A percentile compares a stretch with the other conserved stretches of the same genome.
Conservation (phyloP, 129 eudicot genomes). For the Flaveria brownii region DNA sequence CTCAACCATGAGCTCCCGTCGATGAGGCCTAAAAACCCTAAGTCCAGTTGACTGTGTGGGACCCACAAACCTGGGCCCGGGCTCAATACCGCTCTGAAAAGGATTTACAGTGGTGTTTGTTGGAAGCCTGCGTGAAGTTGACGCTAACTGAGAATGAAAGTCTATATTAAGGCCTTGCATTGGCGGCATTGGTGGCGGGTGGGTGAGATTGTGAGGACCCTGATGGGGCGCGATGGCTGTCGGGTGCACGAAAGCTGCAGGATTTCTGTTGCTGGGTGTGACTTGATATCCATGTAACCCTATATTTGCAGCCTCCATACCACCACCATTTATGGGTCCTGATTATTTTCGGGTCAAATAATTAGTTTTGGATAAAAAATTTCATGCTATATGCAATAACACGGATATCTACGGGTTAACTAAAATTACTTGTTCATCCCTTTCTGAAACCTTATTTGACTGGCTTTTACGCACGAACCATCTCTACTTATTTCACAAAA, state of each 20-base stretch:
- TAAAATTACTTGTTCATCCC: no score
- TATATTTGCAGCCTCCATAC: conserved; percentile 49
- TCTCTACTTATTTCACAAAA: neutral
- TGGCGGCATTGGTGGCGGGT: conserved; percentile 54
- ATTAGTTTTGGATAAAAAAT: conserved; percentile 1
- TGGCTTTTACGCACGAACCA: neutral
- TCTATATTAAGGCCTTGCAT: conserved; percentile 57
- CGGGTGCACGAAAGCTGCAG: conserved; percentile 50
- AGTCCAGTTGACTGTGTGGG: conserved; percentile 59
- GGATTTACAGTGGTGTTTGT: conserved; percentile 37
- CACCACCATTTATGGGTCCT: conserved; percentile 56
- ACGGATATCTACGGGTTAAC: no score
- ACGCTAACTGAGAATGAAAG: conserved; percentile 53
- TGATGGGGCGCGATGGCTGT: conserved; percentile 50
- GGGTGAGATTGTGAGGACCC: conserved; percentile 55
- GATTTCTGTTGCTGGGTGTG: conserved; percentile 46
- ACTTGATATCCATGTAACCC: conserved; percentile 70
- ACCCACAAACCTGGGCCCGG: conserved; percentile 53
- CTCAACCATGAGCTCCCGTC: conserved; percentile 54
- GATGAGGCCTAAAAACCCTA: conserved; percentile 65
- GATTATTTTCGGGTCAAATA: neutral
- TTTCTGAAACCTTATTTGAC: neutral
- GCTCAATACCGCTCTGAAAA: conserved; percentile 55
- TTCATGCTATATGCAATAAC: neutral
- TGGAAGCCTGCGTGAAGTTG: conserved; percentile 56